These are phyloP conservation scores for Schoenoplectus triqueter DNA, from an alignment of 202 grass and related monocot genomes.

Conservation along the genomic window DNA sequence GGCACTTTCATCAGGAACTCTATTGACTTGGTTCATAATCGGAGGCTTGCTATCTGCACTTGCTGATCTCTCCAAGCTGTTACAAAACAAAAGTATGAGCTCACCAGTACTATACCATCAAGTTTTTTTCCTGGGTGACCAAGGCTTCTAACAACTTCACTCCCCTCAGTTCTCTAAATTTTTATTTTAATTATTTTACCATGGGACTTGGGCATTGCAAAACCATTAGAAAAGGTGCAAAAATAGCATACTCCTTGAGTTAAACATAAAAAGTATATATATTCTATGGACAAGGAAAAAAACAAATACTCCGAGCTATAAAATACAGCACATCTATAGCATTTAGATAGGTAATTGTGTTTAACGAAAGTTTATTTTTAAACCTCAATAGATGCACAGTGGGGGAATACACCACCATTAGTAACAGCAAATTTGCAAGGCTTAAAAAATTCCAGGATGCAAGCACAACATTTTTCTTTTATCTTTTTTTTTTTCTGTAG, in stretches of 20 bases:
- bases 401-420: background rate
- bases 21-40: conserved; percentile 55
- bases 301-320: background rate
- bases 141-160: background rate
- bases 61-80: conserved; percentile 60
- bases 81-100: conserved; percentile 41
- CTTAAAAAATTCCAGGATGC: background rate
- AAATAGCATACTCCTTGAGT: background rate
- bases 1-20: conserved; percentile 32
- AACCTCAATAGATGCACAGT: background rate
- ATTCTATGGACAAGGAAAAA: background rate
- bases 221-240: background rate
- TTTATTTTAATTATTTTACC: background rate
- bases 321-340: conserved; percentile 11
- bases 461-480: background rate
- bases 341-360: background rate
- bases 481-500: background rate
- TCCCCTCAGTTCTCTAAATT: background rate
- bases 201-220: background rate
- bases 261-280: background rate
- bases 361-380: background rate
- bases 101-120: background rate
- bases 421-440: background rate
- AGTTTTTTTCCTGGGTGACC: background rate
- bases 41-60: conserved; percentile 60